Conservation (phyloP, 2,329 filamentous ascomycete genomes). For the Cercospora sp. region DNA sequence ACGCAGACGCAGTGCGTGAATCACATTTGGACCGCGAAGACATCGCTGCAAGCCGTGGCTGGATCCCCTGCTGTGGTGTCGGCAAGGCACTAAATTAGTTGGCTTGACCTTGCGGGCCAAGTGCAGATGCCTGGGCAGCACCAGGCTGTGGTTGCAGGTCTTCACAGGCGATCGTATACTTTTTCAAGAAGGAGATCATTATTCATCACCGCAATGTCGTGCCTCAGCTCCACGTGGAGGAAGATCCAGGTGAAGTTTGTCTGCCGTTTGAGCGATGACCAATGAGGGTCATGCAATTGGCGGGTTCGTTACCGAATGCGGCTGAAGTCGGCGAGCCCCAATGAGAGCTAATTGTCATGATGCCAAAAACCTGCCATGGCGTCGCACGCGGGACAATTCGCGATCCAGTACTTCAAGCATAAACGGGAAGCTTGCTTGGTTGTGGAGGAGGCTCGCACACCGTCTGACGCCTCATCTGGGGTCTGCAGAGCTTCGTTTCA, state of each 20-base stretch:
- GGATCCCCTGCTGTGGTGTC: neutral
- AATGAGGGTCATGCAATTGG: conserved; percentile 10
- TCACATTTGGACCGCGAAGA: neutral
- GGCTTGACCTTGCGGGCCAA: neutral
- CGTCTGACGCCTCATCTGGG: neutral
- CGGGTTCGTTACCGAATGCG: conserved; percentile 4
- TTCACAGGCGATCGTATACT: neutral
- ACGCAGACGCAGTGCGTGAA: neutral
- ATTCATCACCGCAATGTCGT: neutral
- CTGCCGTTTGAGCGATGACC: conserved; percentile 7
- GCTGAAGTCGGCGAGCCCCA: neutral
- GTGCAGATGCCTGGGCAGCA: neutral
- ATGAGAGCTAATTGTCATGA: conserved; percentile 4
- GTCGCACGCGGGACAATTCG: neutral
- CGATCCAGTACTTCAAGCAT: conserved; percentile 6
- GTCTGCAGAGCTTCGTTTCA: neutral
- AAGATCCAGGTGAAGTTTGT: neutral
- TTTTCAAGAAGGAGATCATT: neutral
- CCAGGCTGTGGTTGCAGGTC: neutral
- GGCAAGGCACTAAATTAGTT: neutral
- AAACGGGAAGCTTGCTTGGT: conserved; percentile 9
- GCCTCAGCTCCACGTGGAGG: neutral
- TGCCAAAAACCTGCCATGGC: neutral
- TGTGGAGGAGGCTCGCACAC: conserved; percentile 10
- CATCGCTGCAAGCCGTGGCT: neutral